These are phyloP conservation scores for Tetrapisispora taiwanensis DNA, from an alignment of 805 yeast genomes.

Conservation along the genomic window DNA sequence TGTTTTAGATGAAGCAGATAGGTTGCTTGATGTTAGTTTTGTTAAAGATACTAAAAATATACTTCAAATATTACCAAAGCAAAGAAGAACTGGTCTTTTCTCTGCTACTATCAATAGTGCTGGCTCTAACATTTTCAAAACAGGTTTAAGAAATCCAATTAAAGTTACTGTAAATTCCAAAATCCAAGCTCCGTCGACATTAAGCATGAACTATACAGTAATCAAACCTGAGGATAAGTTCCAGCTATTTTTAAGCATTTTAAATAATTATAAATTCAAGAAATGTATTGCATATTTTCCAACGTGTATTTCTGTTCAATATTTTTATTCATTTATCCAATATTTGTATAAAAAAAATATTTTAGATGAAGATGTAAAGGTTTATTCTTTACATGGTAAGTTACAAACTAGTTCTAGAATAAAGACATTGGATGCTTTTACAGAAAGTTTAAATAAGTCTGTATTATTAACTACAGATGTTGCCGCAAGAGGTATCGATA, in stretches of 20 bases:
- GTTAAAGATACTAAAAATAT: constrained; percentile 58
- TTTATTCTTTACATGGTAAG: constrained; percentile 85
- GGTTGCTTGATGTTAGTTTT: constrained; percentile 70
- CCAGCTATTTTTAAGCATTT: constrained; percentile 43
- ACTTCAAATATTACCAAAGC: constrained; percentile 67
- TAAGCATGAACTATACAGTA: constrained; percentile 51
- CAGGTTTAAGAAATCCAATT: constrained; percentile 91
- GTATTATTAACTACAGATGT: constrained; percentile 89
- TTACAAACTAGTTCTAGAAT: constrained; percentile 69
- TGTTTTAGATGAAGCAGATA: constrained; percentile 89
- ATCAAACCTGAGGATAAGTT: constrained; percentile 54
- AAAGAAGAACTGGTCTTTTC: constrained; percentile 85
- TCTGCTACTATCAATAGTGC: constrained; percentile 89
- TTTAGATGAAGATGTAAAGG: constrained; percentile 27
- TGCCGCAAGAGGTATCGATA: constrained; percentile 96
- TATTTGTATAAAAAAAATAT: constrained; percentile 28
- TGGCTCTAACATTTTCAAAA: constrained; percentile 63
- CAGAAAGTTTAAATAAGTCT: constrained; percentile 39
- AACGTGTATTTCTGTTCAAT: constrained; percentile 75
- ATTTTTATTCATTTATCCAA: constrained; percentile 53
- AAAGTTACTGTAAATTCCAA: constrained; percentile 65
- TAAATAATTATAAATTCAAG: constrained; percentile 47
- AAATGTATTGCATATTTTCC: constrained; percentile 90
- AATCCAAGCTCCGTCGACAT: constrained; percentile 47
- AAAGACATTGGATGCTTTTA: constrained; percentile 56